Conservation (phyloP, 139 green algal species). For the Bryopsis sp. region DNA sequence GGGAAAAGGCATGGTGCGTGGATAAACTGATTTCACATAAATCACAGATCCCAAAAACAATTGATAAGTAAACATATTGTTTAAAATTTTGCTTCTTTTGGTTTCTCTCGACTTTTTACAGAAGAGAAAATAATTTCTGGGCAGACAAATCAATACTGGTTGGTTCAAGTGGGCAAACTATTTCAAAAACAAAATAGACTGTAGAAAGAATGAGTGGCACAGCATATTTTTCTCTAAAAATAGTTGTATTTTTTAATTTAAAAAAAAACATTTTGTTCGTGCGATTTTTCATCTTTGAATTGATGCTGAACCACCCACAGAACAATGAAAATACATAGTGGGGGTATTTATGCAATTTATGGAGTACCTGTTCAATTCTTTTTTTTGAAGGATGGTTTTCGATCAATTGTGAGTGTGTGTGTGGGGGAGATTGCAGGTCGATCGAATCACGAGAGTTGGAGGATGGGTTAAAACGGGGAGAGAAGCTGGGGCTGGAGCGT, state of each 20-base stretch:
- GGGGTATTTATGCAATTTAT: neutral
- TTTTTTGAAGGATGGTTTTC: neutral
- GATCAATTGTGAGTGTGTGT: neutral
- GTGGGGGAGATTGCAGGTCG: conserved; percentile 38
- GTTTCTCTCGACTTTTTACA: neutral
- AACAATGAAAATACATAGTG: neutral
- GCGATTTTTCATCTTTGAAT: neutral
- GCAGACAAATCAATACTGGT: neutral
- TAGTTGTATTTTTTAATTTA: neutral
- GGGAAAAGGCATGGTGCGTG: conserved; percentile 50
- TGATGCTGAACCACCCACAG: too few species aligned
- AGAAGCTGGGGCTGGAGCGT: conserved; percentile 79
- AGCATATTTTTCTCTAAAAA: too few species aligned
- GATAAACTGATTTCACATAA: neutral
- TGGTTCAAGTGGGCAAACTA: too few species aligned
- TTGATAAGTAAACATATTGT: neutral
- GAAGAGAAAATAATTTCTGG: neutral
- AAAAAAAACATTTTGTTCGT: neutral
- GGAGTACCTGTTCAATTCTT: neutral
- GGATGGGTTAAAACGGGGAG: conserved; percentile 98
- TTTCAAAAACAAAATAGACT: too few species aligned
- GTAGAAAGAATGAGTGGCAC: too few species aligned
- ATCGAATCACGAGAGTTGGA: conserved; percentile 65
- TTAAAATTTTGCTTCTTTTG: neutral
- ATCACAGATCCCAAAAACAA: neutral